Conservation (phyloP, 108 stramenopile genomes). For the Skeletonema costatum region DNA sequence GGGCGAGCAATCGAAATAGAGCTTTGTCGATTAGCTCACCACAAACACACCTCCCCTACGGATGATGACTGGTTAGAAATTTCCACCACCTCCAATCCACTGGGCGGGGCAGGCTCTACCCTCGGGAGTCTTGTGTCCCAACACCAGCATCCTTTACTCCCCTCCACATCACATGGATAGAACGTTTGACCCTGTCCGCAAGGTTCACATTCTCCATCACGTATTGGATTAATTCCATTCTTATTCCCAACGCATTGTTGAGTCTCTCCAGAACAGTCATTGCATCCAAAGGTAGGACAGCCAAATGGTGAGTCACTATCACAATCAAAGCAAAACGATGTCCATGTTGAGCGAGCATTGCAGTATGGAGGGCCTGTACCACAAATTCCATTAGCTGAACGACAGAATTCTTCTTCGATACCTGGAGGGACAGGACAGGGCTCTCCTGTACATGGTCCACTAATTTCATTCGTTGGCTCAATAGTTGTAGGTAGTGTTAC, state of each 20-base stretch:
- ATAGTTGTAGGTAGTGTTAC: not conserved
- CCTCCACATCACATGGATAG: slow-evolving; percentile 26
- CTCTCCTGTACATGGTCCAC: slow-evolving; percentile 23
- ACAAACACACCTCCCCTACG: slow-evolving; percentile 25
- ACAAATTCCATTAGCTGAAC: slow-evolving; percentile 20
- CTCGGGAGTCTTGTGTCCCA: slow-evolving; percentile 24
- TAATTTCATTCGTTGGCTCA: not conserved
- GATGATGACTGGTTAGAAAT: not conserved
- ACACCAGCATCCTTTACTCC: slow-evolving; percentile 35
- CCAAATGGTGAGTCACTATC: slow-evolving; percentile 25
- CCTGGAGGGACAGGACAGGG: slow-evolving; percentile 25
- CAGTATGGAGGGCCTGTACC: slow-evolving; percentile 25
- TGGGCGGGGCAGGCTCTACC: slow-evolving; percentile 28
- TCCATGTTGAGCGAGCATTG: slow-evolving; percentile 37
- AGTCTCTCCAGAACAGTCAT: slow-evolving; percentile 21
- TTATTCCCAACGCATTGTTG: slow-evolving; percentile 32
- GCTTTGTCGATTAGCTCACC: slow-evolving; percentile 11
- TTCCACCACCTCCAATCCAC: slow-evolving; percentile 17
- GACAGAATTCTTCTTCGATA: slow-evolving; percentile 26
- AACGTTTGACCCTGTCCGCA: slow-evolving; percentile 22
- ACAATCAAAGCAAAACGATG: slow-evolving; percentile 29
- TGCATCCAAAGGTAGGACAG: slow-evolving; percentile 28
- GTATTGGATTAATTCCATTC: slow-evolving; percentile 31
- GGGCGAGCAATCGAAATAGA: slow-evolving; percentile 16
- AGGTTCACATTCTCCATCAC: slow-evolving; percentile 23